phyloP scores from a whole-genome alignment of 139 green algal species.

The Diplosphaera chodatii region DNA sequence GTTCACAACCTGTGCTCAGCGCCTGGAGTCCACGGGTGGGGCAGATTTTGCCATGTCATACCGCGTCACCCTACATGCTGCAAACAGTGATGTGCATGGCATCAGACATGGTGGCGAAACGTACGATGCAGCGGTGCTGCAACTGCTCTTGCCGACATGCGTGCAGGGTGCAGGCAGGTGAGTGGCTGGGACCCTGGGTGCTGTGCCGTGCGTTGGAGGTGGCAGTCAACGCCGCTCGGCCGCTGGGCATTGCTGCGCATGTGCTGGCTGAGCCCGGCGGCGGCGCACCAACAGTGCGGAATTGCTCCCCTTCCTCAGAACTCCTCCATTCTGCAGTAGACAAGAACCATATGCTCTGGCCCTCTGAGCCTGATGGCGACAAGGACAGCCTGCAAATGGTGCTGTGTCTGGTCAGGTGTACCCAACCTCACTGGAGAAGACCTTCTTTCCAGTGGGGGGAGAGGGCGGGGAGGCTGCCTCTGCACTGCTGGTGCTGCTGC shows the following conservation, averaged over 20 bases:
- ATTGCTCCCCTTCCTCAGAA: neutral
- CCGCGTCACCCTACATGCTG: too few relatives aligned
- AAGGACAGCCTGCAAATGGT: too few relatives aligned
- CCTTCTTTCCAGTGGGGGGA: neutral
- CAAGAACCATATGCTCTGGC: too few relatives aligned
- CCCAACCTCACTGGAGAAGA: slow-evolving; percentile 1
- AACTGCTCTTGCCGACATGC: too few relatives aligned
- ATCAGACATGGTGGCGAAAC: too few relatives aligned
- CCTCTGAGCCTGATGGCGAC: too few relatives aligned
- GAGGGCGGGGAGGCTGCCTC: neutral
- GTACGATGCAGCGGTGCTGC: too few relatives aligned
- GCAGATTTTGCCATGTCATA: too few relatives aligned
- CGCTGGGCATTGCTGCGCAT: slow-evolving; percentile 37
- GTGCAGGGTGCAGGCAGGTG: slow-evolving; percentile 68
- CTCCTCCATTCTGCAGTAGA: too few relatives aligned
- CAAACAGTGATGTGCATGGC: too few relatives aligned
- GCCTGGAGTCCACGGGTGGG: slow-evolving; percentile 55
- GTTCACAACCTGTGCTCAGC: slow-evolving; percentile 72
- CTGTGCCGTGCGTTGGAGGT: slow-evolving; percentile 70
- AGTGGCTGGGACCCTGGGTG: slow-evolving; percentile 84
- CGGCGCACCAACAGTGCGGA: slow-evolving; percentile 59
- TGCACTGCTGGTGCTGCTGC: slow-evolving; percentile 69
- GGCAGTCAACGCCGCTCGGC: slow-evolving; percentile 27
- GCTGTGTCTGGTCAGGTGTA: neutral
- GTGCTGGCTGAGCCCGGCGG: slow-evolving; percentile 65